Evolutionary conservation across 441 rosid genomes (phyloP), one percentile per base, ranked within the genome.

Genomic region (Pelargonium citronellum): DNA sequence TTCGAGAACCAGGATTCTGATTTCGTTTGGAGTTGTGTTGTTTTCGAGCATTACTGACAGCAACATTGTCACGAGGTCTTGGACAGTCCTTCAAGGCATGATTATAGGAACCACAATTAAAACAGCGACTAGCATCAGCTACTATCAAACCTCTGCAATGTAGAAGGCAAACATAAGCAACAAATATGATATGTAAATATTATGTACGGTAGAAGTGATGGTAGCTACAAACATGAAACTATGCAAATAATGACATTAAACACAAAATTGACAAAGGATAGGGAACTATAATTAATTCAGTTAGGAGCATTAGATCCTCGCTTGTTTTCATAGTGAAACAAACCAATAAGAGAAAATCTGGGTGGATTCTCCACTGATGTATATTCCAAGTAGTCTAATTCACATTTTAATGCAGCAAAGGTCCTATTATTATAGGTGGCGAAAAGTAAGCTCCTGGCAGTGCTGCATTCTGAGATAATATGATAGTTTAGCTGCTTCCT

Each of bases 41-140:
- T 66, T 87, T 88, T 64, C 99, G 88, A 57, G 99, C 99, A 83
- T 67, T 84, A 77, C 64, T 91, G 69, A 95, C 95, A 11, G 98
- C 99, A 69, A 64, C 82, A 80, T 82, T 85, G 68, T 95, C 84
- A 64, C 91, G 91, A 71, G 99, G 99, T 82, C 86, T 92, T 68
- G 83, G 87, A 79, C 99, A 95, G 66, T 91, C 93, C 80, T 77
- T 89, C 69, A 95, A n/a, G 49, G 98, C 75, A 89, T 95, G 99
- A 79, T 79, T 88, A 77, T 95, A 95, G 8, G 92, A 83, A 69
- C 97, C 94, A 73, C 99, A 95, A 70, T 95, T 95, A 84, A 92
- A 95, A 83, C 99, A 92, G n/a, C 98, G 96, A 62, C 87, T 75
- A 77, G 96, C 89, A 74, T 84, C 92, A 41, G 74, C 90, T 24